Base-by-base conservation (phyloP, 2,329 filamentous ascomycete species). In the Alternaria brassicae region DNA sequence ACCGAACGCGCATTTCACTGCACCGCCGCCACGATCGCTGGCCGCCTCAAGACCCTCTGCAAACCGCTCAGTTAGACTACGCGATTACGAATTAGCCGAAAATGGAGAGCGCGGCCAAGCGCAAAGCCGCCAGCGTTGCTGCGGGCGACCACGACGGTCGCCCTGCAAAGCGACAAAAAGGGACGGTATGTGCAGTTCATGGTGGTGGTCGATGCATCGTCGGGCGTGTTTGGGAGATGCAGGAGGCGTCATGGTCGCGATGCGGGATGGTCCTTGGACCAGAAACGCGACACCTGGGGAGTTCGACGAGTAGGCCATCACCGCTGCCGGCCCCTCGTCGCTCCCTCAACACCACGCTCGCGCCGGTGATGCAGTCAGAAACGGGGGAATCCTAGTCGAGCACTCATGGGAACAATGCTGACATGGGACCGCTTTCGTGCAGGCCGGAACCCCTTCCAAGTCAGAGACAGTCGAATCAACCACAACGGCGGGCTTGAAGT, bases 401-500 rank as follows among this genome's bases (percentile, higher is more conserved):
- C 8, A 57, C 34, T 19, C 21, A 32, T 7, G 55, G 51, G 53
- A 56, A 37, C 34, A 50, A 53, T 51, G 72, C 73, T 76, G 58
- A 77, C 71, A 51, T 68, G 66, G 67, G 42, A 58, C 54, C 60
- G 52, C 56, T 55, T 56, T 62, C 56, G 54, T 69, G 52, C 61
- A 78, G 76, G 67, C 58, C 62, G 68, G 72, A 47, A 61, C 68
- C 53, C 65, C 68, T 50, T 58, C 66, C 39, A 63, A 61, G 17
- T 59, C 67, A 17, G 90, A 93, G 78, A 88, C 85, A 15, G 78
- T 80, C 53, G 88, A 91, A 74, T 88, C 88, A 15, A 93, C 91
- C 3, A 89, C 88, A 13, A 84, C 88, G 55, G 86, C 88, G 70
- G 92, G 92, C 36, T 80, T 91, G 69, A 86, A 85, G 66, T 91